Evolutionary conservation across 2,329 filamentous ascomycete species (phyloP).

Genomic region (Coleophoma eucalyptorum): DNA sequence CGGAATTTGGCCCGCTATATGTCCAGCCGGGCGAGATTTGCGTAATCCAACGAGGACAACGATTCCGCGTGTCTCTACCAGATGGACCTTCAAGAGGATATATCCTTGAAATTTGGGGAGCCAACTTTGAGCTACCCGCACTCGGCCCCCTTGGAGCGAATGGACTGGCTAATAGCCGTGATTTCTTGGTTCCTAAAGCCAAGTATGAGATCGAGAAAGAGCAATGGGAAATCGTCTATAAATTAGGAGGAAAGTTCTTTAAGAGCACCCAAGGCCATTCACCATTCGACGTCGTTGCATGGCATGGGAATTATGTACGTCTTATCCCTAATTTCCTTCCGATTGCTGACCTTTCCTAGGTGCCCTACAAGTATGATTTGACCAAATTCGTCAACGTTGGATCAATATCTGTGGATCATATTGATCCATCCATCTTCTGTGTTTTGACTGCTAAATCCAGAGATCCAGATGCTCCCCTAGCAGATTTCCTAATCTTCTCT

Average conservation of each 20-base stretch:
- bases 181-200: conserved; percentile 59
- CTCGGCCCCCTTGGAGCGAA: conserved; percentile 61
- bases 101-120: conserved; percentile 60
- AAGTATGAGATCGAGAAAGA: conserved; percentile 38
- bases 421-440: conserved; percentile 63
- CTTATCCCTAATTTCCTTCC: conserved; percentile 51
- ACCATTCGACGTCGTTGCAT: conserved; percentile 72
- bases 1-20: conserved; percentile 43
- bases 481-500: conserved; percentile 66
- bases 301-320: conserved; percentile 52
- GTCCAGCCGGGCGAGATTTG: conserved; percentile 61
- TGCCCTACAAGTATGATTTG: conserved; percentile 73
- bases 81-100: conserved; percentile 57
- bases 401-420: conserved; percentile 58
- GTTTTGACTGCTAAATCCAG: conserved; percentile 58
- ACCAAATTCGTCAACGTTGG: conserved; percentile 56
- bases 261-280: conserved; percentile 61
- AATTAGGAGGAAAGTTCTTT: conserved; percentile 64
- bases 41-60: conserved; percentile 60
- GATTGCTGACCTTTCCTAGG: conserved; percentile 57
- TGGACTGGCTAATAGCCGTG: conserved; percentile 56
- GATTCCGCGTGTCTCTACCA: conserved; percentile 55
- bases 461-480: conserved; percentile 50
- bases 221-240: conserved; percentile 48
- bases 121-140: conserved; percentile 58